These are phyloP conservation scores for Fistulifera pelliculosa DNA, from an alignment of 108 stramenopile genomes.

Conservation along the genomic window DNA sequence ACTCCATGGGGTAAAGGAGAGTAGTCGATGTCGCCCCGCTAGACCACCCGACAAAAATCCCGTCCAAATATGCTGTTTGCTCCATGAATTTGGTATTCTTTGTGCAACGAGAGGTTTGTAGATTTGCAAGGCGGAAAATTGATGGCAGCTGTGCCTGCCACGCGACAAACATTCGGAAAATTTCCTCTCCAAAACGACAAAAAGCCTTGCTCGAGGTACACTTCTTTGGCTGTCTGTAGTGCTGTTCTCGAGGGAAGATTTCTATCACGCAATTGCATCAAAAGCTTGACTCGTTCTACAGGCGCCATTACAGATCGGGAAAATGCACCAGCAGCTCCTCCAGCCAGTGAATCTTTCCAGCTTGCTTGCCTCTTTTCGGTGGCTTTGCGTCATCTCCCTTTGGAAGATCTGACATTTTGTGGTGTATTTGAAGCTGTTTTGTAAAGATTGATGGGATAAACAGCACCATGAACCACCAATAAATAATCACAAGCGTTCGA, in stretches of 20 bases:
- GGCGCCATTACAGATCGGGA: slow-evolving; percentile 90
- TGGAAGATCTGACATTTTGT: too few relatives aligned
- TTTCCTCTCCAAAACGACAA: slow-evolving; percentile 83
- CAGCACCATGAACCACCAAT: too few relatives aligned
- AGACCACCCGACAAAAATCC: slow-evolving; percentile 90
- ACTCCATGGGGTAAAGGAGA: slow-evolving; percentile 95
- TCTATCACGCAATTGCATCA: slow-evolving; percentile 77
- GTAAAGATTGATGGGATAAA: too few relatives aligned
- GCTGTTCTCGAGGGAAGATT: slow-evolving; percentile 18
- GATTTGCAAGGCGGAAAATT: slow-evolving; percentile 79
- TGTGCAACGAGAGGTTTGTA: slow-evolving; percentile 43
- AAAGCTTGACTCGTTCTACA: slow-evolving; percentile 96
- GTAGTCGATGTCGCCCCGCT: slow-evolving; percentile 90
- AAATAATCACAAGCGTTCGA: too few relatives aligned
- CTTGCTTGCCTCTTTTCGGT: too few relatives aligned
- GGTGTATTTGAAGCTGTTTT: too few relatives aligned
- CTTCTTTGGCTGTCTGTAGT: slow-evolving; percentile 44
- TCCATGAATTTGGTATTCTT: slow-evolving; percentile 21
- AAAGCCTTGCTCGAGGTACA: slow-evolving; percentile 56
- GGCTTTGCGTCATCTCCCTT: too few relatives aligned
- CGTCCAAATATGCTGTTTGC: slow-evolving; percentile 16
- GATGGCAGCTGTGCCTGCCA: slow-evolving; percentile 66
- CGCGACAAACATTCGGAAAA: slow-evolving; percentile 62
- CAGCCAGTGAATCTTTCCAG: slow-evolving; percentile 63
- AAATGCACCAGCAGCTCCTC: slow-evolving; percentile 72